Base-by-base conservation (phyloP, 2,329 filamentous ascomycete species). In the Tympanopsis confertula region DNA sequence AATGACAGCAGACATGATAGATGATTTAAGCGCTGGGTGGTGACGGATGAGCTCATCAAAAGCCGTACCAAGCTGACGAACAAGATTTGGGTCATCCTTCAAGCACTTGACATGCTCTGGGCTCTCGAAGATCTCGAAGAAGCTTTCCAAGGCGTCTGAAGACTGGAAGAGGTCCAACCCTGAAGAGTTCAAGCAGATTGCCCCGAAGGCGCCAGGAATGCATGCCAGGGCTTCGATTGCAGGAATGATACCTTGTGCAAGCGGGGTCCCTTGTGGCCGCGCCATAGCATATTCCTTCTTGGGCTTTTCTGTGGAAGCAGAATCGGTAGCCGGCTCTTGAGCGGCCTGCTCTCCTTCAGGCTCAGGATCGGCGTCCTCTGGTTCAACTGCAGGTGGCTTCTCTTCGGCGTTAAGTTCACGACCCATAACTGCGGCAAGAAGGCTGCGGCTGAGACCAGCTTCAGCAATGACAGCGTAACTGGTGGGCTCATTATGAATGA, bases 401-500 rank as follows among this genome's bases (percentile, higher is more conserved):
- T 33, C 30, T 33, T 13, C 10, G 15, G 15, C 15, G 7, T 33
- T 33, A 15, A 33, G 30, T 18, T 33, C 30, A 33, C 10, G 17
- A 7, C 7, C 7, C 12, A 18, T 93, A 38, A 96, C 74, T 3
- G 88, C 78, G 56, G 89, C 81, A 13, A 99, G 68, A 41, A 95
- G 82, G 37, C 79, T 85, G 53, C 82, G 82, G 50, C 91, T 88
- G 48, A 98, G 71, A 17, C 87, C 87, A 37, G 91, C 89, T 60
- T 99, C 91, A 13, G 86, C 86, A 45, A 99, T 91, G 18, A 94
- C 86, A 19, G 86, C 82, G 55, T 94, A 98, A 57, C 91, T 98
- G 1, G 91, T 98, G 0, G 91, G 91, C 51, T 98, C 91, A 53
- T 96, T 95, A 60, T 99, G 93, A 50, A 99, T 94, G 58, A 98